A percentile compares a stretch with the other conserved stretches of the same genome.
phyloP scores from a whole-genome alignment of 148 eudicot genomes.

The Diospyros lotus region DNA sequence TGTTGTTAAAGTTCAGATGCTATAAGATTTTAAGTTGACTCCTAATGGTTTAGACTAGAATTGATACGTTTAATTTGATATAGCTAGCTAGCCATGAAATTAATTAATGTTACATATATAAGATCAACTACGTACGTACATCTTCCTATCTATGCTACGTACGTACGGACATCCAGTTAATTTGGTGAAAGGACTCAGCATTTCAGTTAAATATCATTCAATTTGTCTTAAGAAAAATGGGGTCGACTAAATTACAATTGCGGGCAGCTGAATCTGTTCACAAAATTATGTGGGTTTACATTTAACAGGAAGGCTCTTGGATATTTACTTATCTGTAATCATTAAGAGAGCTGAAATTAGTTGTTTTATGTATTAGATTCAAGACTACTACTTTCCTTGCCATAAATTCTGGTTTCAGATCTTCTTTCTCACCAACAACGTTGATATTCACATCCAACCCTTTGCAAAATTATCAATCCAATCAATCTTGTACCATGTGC shows the following conservation, averaged over 20 bases:
- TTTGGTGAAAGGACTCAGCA: not conserved
- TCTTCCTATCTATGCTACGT: too few relatives aligned
- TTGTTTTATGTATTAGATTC: not conserved
- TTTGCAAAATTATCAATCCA: not conserved
- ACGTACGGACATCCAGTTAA: not conserved
- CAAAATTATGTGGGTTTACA: not conserved
- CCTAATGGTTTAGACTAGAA: too few relatives aligned
- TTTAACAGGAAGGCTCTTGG: not conserved
- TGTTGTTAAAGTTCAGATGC: too few relatives aligned
- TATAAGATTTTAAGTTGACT: too few relatives aligned
- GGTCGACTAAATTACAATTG: not conserved
- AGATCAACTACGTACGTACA: not conserved
- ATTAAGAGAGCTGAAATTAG: not conserved
- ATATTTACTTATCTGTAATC: not conserved
- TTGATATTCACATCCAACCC: not conserved
- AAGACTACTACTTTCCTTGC: not conserved
- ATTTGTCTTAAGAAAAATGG: not conserved
- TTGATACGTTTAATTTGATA: too few relatives aligned
- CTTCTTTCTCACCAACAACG: not conserved
- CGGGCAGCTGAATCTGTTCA: not conserved
- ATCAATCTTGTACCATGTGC: not conserved
- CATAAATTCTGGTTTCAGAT: not conserved
- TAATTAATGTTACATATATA: too few relatives aligned
- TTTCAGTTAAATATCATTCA: too few relatives aligned
- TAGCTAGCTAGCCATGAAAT: too few relatives aligned